Base-by-base conservation (phyloP, 192 early-diverging fungal species). In the Coemansia sp. region DNA sequence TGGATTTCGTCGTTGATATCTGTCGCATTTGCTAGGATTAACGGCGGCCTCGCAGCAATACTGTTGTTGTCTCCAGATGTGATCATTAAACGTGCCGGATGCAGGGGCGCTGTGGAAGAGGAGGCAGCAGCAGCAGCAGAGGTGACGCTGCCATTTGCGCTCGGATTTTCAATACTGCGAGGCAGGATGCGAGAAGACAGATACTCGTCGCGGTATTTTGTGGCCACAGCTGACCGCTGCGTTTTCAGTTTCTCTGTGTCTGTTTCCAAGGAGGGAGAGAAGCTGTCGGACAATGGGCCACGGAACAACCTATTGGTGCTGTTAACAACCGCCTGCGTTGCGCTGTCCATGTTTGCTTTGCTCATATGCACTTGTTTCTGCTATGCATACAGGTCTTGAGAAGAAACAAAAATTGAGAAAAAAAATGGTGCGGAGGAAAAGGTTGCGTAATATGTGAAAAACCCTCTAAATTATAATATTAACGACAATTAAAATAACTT, bases 131-230 rank as follows among this genome's bases (percentile, higher is more conserved):
- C 12, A 6, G 33, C 3, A 29, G 3, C 25, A 38, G 18, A 29
- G 18, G 22, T 17, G 56, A 1, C 31, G 29, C 3, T 12, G 1
- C 31, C 52, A 7, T 63, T 45, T 2, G 52, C 17, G 25, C 33
- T 18, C 4, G 30, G 40, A 18, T 49, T 50, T 32, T 69, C 72
- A 22, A 72, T 30, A 4, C 55, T 52, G 5, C 32, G 70, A 5
- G 75, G 75, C 17, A 82, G 64, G 5, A 61, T 52, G 56, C 67
- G 80, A 7, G 80, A 70, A 20, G 59, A 48, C 25, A 82, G 42
- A 42, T 82, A 82, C 33, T 82, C 80, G 32, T 72, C 80, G 2
- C 80, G 70, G 38, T 73, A 82, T 31, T 73, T 76, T 6, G 54
- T 22, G 1, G 75, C 64, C 22, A 82, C 16, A 30, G 58, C 63